These are phyloP conservation scores for Dioszegia crocea DNA, from an alignment of 768 basidiomycete genomes.

Conservation along the genomic window DNA sequence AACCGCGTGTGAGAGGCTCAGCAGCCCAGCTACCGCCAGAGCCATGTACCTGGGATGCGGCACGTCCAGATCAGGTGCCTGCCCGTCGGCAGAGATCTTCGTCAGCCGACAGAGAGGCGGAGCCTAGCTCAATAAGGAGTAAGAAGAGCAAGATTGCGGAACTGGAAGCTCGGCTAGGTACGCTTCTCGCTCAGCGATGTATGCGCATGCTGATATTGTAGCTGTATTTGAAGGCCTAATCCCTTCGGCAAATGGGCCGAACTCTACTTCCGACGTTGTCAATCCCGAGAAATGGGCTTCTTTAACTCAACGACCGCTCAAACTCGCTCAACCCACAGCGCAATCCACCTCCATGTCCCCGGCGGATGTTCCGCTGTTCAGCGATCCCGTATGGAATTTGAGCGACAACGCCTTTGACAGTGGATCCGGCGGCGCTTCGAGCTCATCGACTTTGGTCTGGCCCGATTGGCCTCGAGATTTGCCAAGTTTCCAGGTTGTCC, in stretches of 20 bases:
- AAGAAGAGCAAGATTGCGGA: slow-evolving; percentile 27
- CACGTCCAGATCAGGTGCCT: not conserved
- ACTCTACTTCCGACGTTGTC: not conserved
- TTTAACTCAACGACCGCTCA: not conserved
- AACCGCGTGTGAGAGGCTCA: slow-evolving; percentile 20
- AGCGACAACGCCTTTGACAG: not conserved
- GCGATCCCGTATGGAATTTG: not conserved
- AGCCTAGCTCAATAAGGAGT: slow-evolving; percentile 13
- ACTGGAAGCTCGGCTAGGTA: slow-evolving; percentile 25
- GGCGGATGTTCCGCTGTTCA: too few relatives aligned
- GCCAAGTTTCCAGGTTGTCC: slow-evolving; percentile 30
- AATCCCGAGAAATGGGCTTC: not conserved
- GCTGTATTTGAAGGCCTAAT: not conserved
- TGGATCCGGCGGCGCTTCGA: not conserved
- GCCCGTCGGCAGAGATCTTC: not conserved
- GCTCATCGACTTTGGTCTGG: slow-evolving; percentile 24
- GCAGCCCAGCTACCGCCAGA: slow-evolving; percentile 4
- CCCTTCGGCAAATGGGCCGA: not conserved
- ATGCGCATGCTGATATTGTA: not conserved
- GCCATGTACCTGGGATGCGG: slow-evolving; percentile 38
- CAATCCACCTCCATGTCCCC: not conserved
- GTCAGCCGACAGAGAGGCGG: slow-evolving; percentile 9
- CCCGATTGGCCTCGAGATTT: slow-evolving; percentile 39
- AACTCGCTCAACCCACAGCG: not conserved
- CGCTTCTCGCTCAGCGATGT: not conserved